Conservation (phyloP, 345 rosid genomes). For the Sisymbrium altissimum region DNA sequence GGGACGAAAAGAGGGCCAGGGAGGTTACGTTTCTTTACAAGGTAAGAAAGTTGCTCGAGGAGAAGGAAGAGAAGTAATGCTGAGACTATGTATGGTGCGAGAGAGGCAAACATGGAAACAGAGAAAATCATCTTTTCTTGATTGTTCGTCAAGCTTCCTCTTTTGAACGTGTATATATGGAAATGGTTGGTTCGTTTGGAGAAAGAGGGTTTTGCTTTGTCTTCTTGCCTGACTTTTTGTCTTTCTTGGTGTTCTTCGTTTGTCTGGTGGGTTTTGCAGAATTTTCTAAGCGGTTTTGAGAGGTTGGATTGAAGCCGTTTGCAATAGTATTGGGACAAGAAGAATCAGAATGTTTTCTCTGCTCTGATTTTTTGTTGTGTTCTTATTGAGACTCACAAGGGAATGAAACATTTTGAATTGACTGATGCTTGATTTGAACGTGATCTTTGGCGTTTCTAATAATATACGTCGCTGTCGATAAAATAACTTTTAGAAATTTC, state of each 20-base stretch:
- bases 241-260: constrained; percentile 5
- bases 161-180: not conserved
- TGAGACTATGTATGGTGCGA: constrained; percentile 34
- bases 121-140: not conserved
- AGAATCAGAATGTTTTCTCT: constrained; percentile 1
- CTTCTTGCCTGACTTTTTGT: not conserved
- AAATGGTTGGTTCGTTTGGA: constrained; percentile 2
- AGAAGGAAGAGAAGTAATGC: constrained; percentile 37
- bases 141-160: not conserved
- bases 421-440: not conserved
- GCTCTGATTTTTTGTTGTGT: not conserved
- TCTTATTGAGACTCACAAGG: not conserved
- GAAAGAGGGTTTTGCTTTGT: constrained; percentile 14
- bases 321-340: constrained; percentile 4
- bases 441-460: not conserved
- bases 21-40: constrained; percentile 48
- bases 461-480: not conserved
- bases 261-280: constrained; percentile 9
- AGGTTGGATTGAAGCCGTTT: not conserved
- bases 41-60: constrained; percentile 61
- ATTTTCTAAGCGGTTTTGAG: constrained; percentile 16
- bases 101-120: not conserved
- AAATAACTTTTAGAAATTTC: not conserved
- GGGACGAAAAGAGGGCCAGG: constrained; percentile 65
- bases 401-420: not conserved